These are phyloP conservation scores for Echeveria elegans DNA, from an alignment of 164 flowering plant genomes.

Conservation along the genomic window DNA sequence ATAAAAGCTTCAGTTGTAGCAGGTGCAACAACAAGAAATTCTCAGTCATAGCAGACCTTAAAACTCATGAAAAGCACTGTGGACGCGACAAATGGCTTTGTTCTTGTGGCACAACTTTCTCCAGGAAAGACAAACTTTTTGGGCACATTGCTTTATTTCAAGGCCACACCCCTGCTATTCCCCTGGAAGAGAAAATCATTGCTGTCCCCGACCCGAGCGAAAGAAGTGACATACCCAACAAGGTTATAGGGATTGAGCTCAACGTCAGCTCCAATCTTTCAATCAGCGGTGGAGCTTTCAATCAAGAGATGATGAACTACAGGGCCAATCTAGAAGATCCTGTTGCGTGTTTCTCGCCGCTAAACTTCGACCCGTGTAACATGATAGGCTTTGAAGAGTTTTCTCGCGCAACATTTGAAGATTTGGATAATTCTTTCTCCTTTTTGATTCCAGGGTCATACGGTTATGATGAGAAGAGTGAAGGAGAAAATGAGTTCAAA, in stretches of 20 bases:
- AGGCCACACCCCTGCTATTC: constrained; percentile 87
- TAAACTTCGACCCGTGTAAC: constrained; percentile 52
- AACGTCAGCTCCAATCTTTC: constrained; percentile 23
- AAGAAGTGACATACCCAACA: constrained; percentile 23
- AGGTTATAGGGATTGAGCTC: constrained; percentile 27
- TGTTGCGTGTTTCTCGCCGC: constrained; percentile 41
- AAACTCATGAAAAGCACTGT: constrained; percentile 91
- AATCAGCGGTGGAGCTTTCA: constrained; percentile 16
- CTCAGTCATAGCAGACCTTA: constrained; percentile 81
- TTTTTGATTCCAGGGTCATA: constrained; percentile 42
- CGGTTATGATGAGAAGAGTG: constrained; percentile 35
- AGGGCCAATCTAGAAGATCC: constrained; percentile 40
- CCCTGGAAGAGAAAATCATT: constrained; percentile 50
- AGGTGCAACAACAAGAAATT: constrained; percentile 75
- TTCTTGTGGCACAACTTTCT: constrained; percentile 90
- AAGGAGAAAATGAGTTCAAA: constrained; percentile 11
- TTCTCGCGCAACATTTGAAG: constrained; percentile 51
- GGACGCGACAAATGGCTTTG: constrained; percentile 85
- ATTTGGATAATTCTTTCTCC: constrained; percentile 49
- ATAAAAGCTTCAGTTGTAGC: constrained; percentile 75
- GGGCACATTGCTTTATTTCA: constrained; percentile 83
- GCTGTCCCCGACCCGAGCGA: constrained; percentile 33
- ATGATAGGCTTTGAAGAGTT: constrained; percentile 56
- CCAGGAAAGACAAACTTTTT: constrained; percentile 88
- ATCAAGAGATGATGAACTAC: constrained; percentile 22